A percentile compares a stretch with the other conserved stretches of the same genome.
Conservation (phyloP, 768 basidiomycete genomes). For the Chiua virens region DNA sequence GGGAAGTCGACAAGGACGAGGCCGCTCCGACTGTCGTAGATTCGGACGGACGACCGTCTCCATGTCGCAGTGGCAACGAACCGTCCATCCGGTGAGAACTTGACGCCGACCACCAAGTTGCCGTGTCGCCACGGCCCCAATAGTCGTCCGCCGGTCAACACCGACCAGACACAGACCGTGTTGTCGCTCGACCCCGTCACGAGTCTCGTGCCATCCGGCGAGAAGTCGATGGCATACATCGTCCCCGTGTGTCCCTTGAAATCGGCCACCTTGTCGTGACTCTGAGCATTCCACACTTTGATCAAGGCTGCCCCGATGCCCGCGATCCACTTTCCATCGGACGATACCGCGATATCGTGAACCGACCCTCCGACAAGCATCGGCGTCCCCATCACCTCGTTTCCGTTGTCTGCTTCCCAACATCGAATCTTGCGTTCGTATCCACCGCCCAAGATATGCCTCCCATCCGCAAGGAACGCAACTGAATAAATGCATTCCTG, state of each 20-base stretch:
- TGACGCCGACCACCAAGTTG: neutral
- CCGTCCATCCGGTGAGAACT: neutral
- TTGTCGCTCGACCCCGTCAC: neutral
- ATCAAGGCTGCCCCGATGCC: constrained; percentile 2
- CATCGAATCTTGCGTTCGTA: neutral
- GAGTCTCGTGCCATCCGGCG: neutral
- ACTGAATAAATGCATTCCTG: neutral
- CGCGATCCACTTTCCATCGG: constrained; percentile 10
- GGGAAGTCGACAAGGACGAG: neutral
- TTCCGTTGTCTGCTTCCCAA: constrained; percentile 1
- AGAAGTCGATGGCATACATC: neutral
- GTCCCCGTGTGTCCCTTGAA: neutral
- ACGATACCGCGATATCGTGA: neutral
- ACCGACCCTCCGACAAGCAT: neutral
- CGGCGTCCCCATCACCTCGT: neutral
- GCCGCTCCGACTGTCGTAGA: neutral
- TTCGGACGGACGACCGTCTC: neutral
- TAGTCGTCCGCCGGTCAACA: neutral
- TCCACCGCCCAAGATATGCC: constrained; percentile 2
- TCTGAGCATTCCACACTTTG: constrained; percentile 1
- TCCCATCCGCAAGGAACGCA: constrained; percentile 1
- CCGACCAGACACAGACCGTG: neutral
- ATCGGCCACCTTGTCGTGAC: neutral
- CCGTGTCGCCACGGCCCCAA: neutral
- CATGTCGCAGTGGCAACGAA: neutral